phyloP scores from a whole-genome alignment of 805 yeast genomes.

The Myxozyma vanderwaltii region DNA sequence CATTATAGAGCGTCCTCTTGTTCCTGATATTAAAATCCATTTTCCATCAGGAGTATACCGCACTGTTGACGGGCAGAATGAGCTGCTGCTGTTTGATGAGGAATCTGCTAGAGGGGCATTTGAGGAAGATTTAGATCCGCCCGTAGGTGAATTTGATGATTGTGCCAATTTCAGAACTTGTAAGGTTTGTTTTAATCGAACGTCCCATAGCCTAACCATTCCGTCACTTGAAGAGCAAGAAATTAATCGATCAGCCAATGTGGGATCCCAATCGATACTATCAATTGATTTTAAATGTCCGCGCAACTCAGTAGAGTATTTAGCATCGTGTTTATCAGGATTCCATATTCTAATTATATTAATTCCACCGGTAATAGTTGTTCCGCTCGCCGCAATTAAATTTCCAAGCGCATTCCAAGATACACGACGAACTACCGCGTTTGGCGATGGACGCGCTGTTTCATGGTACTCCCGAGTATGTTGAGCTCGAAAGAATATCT shows the following conservation, averaged over 20 bases:
- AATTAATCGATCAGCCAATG: constrained; percentile 49
- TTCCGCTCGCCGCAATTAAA: constrained; percentile 22
- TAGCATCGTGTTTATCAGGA: constrained; percentile 43
- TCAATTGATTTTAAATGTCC: constrained; percentile 49
- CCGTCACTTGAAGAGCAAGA: constrained; percentile 53
- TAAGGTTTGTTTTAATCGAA: constrained; percentile 39
- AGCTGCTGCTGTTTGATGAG: neutral
- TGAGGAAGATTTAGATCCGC: neutral
- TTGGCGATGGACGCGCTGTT: constrained; percentile 1
- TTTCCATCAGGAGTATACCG: constrained; percentile 22
- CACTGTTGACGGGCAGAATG: constrained; percentile 2
- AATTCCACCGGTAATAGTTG: neutral
- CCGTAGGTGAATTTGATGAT: neutral
- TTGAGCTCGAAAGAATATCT: constrained; percentile 7
- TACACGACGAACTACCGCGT: constrained; percentile 7
- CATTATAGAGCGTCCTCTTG: neutral
- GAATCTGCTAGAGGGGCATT: constrained; percentile 29
- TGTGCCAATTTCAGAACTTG: neutral
- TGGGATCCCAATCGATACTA: constrained; percentile 54
- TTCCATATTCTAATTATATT: constrained; percentile 42
- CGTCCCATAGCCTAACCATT: constrained; percentile 52
- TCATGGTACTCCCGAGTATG: constrained; percentile 16
- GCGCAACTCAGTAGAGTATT: constrained; percentile 43
- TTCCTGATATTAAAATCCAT: constrained; percentile 7
- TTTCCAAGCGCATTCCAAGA: constrained; percentile 32